phyloP scores from a whole-genome alignment of 192 early-diverging fungal species.

The Geosiphon pyriformis region DNA sequence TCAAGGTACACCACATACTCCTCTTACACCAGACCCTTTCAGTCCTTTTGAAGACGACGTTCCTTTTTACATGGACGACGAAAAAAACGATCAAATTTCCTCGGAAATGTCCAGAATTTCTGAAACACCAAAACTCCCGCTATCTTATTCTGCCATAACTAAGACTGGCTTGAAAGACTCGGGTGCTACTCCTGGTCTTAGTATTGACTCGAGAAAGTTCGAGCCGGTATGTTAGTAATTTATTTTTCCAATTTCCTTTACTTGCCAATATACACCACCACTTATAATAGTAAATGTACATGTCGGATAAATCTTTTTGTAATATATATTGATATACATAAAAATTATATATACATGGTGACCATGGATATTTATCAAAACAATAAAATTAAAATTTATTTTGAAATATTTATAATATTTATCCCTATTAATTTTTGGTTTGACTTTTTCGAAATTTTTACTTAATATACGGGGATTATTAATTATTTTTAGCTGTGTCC shows the following conservation, averaged over 20 bases:
- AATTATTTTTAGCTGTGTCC: slow-evolving; percentile 21
- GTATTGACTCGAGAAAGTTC: slow-evolving; percentile 24
- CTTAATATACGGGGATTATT: slow-evolving; percentile 7
- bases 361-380: not conserved
- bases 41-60: slow-evolving; percentile 21
- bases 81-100: slow-evolving; percentile 6
- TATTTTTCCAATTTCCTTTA: not conserved
- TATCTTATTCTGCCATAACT: slow-evolving; percentile 25
- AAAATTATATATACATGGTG: not conserved
- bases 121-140: slow-evolving; percentile 13
- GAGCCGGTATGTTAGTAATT: slow-evolving; percentile 28
- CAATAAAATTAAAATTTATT: not conserved
- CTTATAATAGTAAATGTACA: not conserved
- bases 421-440: not conserved
- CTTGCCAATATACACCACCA: not conserved
- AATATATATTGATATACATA: not conserved
- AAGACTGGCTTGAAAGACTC: slow-evolving; percentile 26
- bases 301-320: not conserved
- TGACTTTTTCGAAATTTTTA: slow-evolving; percentile 10
- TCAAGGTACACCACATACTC: not conserved
- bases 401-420: not conserved
- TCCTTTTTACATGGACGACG: slow-evolving; percentile 13
- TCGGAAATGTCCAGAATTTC: not conserved
- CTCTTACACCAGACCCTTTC: slow-evolving; percentile 16
- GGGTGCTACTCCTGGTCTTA: slow-evolving; percentile 22